These are phyloP conservation scores for Scedosporium boydii DNA, from an alignment of 2,329 filamentous ascomycete genomes.

Conservation along the genomic window DNA sequence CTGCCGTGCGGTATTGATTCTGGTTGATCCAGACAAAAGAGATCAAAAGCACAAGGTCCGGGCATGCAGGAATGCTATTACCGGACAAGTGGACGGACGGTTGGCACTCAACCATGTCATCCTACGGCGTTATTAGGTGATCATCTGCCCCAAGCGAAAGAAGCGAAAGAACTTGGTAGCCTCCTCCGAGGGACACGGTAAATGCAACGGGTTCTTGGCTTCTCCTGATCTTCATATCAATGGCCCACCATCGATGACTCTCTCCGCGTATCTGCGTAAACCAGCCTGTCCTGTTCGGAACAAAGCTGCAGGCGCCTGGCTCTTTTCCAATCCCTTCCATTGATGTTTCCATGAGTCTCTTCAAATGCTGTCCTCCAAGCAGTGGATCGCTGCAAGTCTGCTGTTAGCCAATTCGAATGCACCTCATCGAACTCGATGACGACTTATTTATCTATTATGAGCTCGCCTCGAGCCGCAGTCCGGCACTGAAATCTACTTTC, in stretches of 20 bases:
- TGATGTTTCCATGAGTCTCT: not conserved
- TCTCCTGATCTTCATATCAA: not conserved
- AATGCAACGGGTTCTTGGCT: not conserved
- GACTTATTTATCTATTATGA: slow-evolving; percentile 5
- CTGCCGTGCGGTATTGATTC: not conserved
- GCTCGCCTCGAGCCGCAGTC: slow-evolving; percentile 1
- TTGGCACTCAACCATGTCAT: not conserved
- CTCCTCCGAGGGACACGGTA: not conserved
- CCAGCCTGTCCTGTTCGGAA: not conserved
- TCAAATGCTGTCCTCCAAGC: not conserved
- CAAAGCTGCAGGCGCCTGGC: not conserved
- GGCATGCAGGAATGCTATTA: not conserved
- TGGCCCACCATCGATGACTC: not conserved
- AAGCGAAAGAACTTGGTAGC: not conserved
- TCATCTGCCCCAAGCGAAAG: slow-evolving; percentile 1
- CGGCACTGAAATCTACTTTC: not conserved
- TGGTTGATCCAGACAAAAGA: not conserved
- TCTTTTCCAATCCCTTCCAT: not conserved
- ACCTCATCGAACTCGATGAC: not conserved
- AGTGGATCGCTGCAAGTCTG: not conserved
- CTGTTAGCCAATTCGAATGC: not conserved
- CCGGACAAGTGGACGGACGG: not conserved
- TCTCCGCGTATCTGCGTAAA: not conserved
- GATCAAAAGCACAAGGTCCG: not conserved
- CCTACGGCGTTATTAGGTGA: not conserved